phyloP scores from a whole-genome alignment of 108 stramenopile genomes.

The Cyclostephanos invisitatus region DNA sequence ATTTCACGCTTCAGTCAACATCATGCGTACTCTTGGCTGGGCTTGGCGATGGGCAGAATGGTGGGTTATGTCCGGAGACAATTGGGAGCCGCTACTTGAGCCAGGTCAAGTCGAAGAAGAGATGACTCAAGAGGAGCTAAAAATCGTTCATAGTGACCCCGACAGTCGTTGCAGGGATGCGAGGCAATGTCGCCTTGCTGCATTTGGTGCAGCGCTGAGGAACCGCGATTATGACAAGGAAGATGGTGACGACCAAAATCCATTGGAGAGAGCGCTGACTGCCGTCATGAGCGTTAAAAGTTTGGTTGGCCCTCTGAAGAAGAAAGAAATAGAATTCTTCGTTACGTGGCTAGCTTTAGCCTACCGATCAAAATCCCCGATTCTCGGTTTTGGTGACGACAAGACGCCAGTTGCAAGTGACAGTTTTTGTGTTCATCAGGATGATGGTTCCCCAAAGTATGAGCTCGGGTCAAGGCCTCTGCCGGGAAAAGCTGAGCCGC shows the following conservation, averaged over 20 bases:
- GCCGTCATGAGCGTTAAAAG: slow-evolving; percentile 70
- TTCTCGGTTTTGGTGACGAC: slow-evolving; percentile 73
- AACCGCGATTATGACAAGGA: slow-evolving; percentile 82
- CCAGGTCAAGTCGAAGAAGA: slow-evolving; percentile 64
- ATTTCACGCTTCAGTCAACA: slow-evolving; percentile 63
- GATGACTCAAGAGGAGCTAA: slow-evolving; percentile 78
- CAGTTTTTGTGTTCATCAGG: slow-evolving; percentile 52
- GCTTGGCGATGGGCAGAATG: slow-evolving; percentile 91
- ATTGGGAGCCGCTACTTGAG: slow-evolving; percentile 82
- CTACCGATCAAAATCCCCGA: slow-evolving; percentile 74
- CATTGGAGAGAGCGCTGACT: slow-evolving; percentile 67
- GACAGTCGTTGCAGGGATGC: slow-evolving; percentile 74
- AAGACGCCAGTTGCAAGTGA: slow-evolving; percentile 67
- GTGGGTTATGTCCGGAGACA: slow-evolving; percentile 82
- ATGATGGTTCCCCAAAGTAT: slow-evolving; percentile 73
- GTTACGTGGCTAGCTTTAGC: slow-evolving; percentile 75
- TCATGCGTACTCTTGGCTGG: slow-evolving; percentile 78
- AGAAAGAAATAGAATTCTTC: slow-evolving; percentile 76
- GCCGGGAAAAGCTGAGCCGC: slow-evolving; percentile 59
- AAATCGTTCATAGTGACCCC: slow-evolving; percentile 68
- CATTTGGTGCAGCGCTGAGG: slow-evolving; percentile 84
- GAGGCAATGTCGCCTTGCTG: slow-evolving; percentile 75
- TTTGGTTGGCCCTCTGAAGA: slow-evolving; percentile 78
- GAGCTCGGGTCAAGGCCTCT: slow-evolving; percentile 62
- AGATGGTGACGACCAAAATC: slow-evolving; percentile 57